Evolutionary conservation across 352 stramenopile genomes (phyloP).

Genomic region (Phytophthora pluvialis): DNA sequence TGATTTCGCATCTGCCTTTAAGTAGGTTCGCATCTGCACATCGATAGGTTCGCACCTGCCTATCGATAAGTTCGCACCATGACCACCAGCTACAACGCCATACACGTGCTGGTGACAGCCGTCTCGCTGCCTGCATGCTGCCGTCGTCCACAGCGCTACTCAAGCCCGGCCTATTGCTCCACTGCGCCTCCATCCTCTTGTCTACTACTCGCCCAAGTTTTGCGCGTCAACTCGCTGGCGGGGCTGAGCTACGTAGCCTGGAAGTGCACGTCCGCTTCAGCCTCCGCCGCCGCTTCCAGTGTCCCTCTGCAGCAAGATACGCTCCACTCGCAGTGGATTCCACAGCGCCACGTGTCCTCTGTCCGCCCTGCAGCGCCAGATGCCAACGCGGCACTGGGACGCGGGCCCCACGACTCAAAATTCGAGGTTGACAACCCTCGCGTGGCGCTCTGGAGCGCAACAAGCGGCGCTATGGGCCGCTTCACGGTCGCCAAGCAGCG

Average conservation of each 20-base stretch:
- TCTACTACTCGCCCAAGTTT: conserved; percentile 23
- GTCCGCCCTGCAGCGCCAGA: conserved; percentile 15
- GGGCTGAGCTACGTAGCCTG: conserved; percentile 32
- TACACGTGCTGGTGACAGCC: conserved; percentile 30
- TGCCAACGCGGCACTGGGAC: conserved; percentile 21
- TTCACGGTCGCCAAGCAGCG: conserved; percentile 38
- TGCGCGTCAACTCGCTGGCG: conserved; percentile 20
- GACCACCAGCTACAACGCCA: conserved; percentile 11
- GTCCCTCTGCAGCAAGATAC: conserved; percentile 2
- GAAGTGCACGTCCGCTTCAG: conserved; percentile 26
- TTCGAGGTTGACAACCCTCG: conserved; percentile 32
- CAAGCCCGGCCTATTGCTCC: neutral
- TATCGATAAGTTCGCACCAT: conserved; percentile 4
- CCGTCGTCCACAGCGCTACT: neutral
- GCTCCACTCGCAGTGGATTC: conserved; percentile 37
- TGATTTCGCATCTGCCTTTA: too few species aligned
- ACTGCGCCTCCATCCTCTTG: conserved; percentile 2
- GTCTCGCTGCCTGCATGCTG: conserved; percentile 32
- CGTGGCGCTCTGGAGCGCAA: conserved; percentile 32
- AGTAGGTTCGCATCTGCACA: too few species aligned
- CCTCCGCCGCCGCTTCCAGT: neutral
- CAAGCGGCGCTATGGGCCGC: conserved; percentile 30
- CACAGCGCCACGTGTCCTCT: conserved; percentile 9
- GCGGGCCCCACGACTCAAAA: conserved; percentile 12
- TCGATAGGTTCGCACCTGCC: conserved; percentile 1